A percentile compares a stretch with the other conserved stretches of the same genome.
phyloP scores from a whole-genome alignment of 2,329 filamentous ascomycete genomes.

The Neofusicoccum laricinum region DNA sequence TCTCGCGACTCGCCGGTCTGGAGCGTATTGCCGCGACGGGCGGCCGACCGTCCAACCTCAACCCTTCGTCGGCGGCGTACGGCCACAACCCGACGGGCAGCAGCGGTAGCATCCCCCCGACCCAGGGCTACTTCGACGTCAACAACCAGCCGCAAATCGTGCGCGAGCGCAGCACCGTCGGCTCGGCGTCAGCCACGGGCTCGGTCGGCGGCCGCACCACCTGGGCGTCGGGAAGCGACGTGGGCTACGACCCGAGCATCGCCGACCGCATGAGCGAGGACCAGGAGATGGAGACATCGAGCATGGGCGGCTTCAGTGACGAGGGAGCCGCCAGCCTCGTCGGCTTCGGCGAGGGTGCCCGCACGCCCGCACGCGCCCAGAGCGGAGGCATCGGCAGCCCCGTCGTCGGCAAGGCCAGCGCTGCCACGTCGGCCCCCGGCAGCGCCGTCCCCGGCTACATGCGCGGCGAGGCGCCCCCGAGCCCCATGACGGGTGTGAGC shows the following conservation, averaged over 20 bases:
- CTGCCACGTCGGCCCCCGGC: conserved; percentile 17
- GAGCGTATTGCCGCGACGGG: conserved; percentile 80
- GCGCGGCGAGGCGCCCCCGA: conserved; percentile 17
- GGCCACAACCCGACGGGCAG: conserved; percentile 23
- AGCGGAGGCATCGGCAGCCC: conserved; percentile 75
- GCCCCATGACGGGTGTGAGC: conserved; percentile 32
- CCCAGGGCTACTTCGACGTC: conserved; percentile 73
- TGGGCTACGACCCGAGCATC: conserved; percentile 49
- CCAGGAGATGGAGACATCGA: conserved; percentile 59
- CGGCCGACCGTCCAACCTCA: conserved; percentile 40
- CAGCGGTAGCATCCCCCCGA: conserved; percentile 41
- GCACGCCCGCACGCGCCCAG: conserved; percentile 46
- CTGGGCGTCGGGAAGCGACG: conserved; percentile 66
- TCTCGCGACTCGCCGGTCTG: conserved; percentile 89
- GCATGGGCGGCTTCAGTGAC: conserved; percentile 78
- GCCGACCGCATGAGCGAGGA: conserved; percentile 67
- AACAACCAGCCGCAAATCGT: conserved; percentile 65
- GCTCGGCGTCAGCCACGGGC: conserved; percentile 83
- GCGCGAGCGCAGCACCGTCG: conserved; percentile 80
- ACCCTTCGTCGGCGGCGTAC: conserved; percentile 46
- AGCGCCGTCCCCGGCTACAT: conserved; percentile 6
- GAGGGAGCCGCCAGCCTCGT: conserved; percentile 84
- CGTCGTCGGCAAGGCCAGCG: conserved; percentile 54
- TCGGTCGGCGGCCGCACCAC: conserved; percentile 65
- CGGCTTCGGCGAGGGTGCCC: conserved; percentile 86